Evolutionary conservation across 176 grass and related monocot species (phyloP).

Genomic region (Oryza australiensis): DNA sequence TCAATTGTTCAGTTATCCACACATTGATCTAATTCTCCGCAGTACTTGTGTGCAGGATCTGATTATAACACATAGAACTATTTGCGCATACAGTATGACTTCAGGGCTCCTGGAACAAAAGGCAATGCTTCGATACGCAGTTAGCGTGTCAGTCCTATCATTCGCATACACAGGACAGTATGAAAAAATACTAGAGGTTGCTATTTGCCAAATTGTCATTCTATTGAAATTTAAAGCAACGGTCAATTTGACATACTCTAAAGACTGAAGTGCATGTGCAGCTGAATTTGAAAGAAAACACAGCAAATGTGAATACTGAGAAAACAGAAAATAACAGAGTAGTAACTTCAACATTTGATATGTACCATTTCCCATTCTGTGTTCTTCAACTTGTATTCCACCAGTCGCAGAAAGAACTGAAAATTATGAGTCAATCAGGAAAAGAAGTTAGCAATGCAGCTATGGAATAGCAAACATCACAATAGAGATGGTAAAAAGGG

Average conservation of each 20-base stretch:
- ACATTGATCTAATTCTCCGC: background rate
- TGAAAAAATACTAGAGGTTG: background rate
- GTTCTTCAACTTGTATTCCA: constrained; percentile 74
- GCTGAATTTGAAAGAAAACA: background rate
- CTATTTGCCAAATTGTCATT: background rate
- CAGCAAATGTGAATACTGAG: background rate
- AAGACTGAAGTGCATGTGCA: constrained; percentile 13
- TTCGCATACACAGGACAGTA: constrained; percentile 1
- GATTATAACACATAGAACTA: background rate
- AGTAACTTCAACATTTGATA: constrained; percentile 31
- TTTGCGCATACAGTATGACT: background rate
- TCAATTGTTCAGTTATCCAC: background rate
- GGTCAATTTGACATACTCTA: background rate
- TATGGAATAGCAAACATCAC: background rate
- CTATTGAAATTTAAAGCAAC: background rate
- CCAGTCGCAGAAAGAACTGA: constrained; percentile 94
- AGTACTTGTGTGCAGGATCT: background rate
- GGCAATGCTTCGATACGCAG: background rate
- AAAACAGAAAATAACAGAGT: background rate
- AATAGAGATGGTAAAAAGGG: background rate
- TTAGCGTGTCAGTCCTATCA: background rate
- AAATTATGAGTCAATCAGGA: constrained; percentile 26
- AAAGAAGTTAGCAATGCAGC: background rate
- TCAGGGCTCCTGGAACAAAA: background rate
- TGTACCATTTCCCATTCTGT: constrained; percentile 76